Percentiles rank a stretch among this genome's conserved stretches.
phyloP scores from a whole-genome alignment of 345 rosid species.

The Rhodamnia argentea region DNA sequence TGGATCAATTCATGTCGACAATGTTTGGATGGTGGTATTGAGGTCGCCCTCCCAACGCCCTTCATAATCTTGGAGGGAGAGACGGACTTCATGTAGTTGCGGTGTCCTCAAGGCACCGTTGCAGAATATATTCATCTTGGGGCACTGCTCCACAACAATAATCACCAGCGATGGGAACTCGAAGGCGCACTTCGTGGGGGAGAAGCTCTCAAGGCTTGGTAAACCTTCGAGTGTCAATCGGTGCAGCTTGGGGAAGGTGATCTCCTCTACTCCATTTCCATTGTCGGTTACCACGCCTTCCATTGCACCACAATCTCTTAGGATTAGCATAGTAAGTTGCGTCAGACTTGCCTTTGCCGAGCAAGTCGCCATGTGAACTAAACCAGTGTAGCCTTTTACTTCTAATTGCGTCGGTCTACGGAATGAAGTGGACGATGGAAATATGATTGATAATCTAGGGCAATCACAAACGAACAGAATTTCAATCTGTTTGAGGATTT shows the following conservation, averaged over 20 bases:
- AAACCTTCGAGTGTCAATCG: fast-evolving
- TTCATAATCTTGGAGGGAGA: fast-evolving
- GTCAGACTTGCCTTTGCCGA: not conserved
- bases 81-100: fast-evolving
- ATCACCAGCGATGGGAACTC: fast-evolving
- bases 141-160: fast-evolving
- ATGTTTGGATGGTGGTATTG: not conserved
- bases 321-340: fast-evolving
- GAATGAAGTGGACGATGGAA: not conserved
- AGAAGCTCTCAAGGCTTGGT: not conserved
- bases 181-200: fast-evolving
- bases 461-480: fast-evolving
- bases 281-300: not conserved
- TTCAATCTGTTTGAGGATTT: not conserved
- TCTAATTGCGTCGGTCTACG: fast-evolving
- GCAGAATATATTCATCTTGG: not conserved
- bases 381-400: fast-evolving
- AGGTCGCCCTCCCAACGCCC: fast-evolving
- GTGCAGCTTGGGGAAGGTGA: not conserved
- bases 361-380: not conserved
- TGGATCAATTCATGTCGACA: not conserved
- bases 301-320: not conserved
- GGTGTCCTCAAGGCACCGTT: not conserved
- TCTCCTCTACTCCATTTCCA: not conserved
- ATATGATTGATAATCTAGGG: not conserved